Percentiles rank a stretch among this genome's conserved stretches.
Evolutionary conservation across 2,329 filamentous ascomycete genomes (phyloP).

Genomic region (Claviceps cyperi): DNA sequence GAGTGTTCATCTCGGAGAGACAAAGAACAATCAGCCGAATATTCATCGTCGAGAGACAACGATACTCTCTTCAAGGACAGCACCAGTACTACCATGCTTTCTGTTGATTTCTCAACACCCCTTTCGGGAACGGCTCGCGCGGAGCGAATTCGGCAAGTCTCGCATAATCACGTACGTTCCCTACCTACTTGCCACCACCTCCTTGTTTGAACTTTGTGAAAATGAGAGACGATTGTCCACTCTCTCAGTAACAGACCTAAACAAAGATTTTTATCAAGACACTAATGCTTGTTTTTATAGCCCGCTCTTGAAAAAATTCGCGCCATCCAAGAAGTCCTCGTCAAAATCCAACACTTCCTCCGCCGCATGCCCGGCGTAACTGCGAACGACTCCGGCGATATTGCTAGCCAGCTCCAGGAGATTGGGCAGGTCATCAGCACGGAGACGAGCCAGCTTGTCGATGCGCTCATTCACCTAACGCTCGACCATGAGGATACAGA

Average conservation of each 20-base stretch:
- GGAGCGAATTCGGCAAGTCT: constrained; percentile 24
- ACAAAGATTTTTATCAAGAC: no score
- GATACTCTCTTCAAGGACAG: no score
- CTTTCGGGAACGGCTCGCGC: constrained; percentile 21
- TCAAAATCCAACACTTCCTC: constrained; percentile 24
- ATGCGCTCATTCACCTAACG: constrained; percentile 21
- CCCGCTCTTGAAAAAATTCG: constrained; percentile 21
- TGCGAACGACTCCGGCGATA: constrained; percentile 19
- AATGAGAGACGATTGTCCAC: no score
- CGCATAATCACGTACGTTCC: constrained; percentile 22
- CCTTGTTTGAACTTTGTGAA: not conserved
- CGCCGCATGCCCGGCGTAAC: constrained; percentile 25
- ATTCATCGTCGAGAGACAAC: no score
- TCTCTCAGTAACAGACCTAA: not conserved
- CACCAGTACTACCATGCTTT: constrained; percentile 16
- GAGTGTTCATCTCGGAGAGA: no score
- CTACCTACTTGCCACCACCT: not conserved
- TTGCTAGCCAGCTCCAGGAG: constrained; percentile 21
- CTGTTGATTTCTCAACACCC: constrained; percentile 26
- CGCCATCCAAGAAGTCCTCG: constrained; percentile 20
- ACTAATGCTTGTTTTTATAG: constrained; percentile 10
- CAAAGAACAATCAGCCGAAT: no score
- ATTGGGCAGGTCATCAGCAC: constrained; percentile 23
- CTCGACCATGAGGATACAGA: constrained; percentile 25
- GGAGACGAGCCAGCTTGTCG: constrained; percentile 24